Evolutionary conservation across 2,329 filamentous ascomycete species (phyloP), one percentile per base, ranked within the genome.

Genomic region (Emmonsiellopsis sp.): DNA sequence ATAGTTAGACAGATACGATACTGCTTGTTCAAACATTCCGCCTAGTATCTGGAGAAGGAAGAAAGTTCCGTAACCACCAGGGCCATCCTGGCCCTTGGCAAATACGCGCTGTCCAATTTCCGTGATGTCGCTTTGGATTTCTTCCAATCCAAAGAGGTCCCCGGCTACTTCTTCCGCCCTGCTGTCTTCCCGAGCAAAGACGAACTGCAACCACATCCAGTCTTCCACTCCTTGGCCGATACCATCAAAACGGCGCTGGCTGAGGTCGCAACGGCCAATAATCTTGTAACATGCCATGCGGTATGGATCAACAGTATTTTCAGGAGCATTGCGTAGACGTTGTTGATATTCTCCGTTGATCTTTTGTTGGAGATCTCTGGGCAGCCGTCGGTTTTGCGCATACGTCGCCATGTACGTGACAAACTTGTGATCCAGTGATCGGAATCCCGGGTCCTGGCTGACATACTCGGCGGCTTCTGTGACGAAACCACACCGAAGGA

Each of bases 251-350:
- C 73, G 80, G 52, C 80, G 74, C 43, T 76, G 74, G 47, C 70
- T 74, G 55, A 85, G 71, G 58, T 85, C 82, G 63, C 82, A 85
- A 49, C 82, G 89, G 45, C 94, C 93, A 61, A 98, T 86, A 57
- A 98, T 85, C 77, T 98, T 97, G 78, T 97, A 97, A 69, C 93
- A 96, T 47, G 92, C 91, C 83, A 95, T 91, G 52, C 90, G 85
- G 74, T 94, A 98, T 31, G 93, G 93, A 67, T 98, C 93, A 58
- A 94, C 84, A 1, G 88, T 87, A 65, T 91, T 86, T 55, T 93
- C 88, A 0, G 88, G 87, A 0, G 88, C 88, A 63, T 94, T 88
- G 58, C 88, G 85, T 31, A 85, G 81, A 45, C 90, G 85, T 67
- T 94, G 88, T 50, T 86, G 86, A 70, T 94, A 96, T 65, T 96